phyloP scores from a whole-genome alignment of 1,284 basidiomycete genomes.

The Tetrapyrgos nigripes region DNA sequence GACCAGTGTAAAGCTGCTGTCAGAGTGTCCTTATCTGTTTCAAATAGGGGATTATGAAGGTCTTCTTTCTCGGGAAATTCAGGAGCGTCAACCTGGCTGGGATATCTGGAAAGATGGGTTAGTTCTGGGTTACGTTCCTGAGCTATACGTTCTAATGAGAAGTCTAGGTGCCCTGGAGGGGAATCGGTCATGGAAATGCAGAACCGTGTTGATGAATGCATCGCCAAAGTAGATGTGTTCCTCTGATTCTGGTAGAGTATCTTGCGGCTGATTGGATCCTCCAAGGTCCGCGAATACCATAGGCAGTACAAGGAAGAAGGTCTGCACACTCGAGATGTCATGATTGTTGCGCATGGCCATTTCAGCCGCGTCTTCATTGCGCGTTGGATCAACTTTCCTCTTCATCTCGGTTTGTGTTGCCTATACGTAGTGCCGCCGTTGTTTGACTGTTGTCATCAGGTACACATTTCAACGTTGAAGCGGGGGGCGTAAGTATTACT shows the following conservation, averaged over 20 bases:
- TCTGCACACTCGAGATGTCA: conserved; percentile 69
- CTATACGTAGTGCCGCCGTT: background rate
- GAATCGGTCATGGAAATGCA: conserved; percentile 85
- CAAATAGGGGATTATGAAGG: conserved; percentile 82
- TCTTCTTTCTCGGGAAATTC: conserved; percentile 76
- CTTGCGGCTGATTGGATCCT: background rate
- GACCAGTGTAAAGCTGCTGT: background rate
- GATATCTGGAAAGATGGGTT: conserved; percentile 85
- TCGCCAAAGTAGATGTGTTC: conserved; percentile 59
- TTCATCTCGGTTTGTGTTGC: conserved; percentile 62
- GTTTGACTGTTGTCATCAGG: conserved; percentile 57
- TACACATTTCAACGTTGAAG: conserved; percentile 81
- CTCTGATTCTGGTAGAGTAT: background rate
- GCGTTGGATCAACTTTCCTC: conserved; percentile 78
- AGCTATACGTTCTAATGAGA: conserved; percentile 4
- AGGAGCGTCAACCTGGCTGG: conserved; percentile 72
- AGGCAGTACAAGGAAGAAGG: conserved; percentile 72
- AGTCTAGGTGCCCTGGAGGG: conserved; percentile 80
- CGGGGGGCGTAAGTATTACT: conserved; percentile 69
- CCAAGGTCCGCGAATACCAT: conserved; percentile 83
- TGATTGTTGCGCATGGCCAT: conserved; percentile 84
- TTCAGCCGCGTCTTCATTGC: conserved; percentile 86
- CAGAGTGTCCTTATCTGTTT: background rate
- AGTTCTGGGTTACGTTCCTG: conserved; percentile 23
- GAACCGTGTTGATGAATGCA: conserved; percentile 77